These are phyloP conservation scores for Gymnopilus junonius DNA, from an alignment of 768 basidiomycete species.

Conservation along the genomic window DNA sequence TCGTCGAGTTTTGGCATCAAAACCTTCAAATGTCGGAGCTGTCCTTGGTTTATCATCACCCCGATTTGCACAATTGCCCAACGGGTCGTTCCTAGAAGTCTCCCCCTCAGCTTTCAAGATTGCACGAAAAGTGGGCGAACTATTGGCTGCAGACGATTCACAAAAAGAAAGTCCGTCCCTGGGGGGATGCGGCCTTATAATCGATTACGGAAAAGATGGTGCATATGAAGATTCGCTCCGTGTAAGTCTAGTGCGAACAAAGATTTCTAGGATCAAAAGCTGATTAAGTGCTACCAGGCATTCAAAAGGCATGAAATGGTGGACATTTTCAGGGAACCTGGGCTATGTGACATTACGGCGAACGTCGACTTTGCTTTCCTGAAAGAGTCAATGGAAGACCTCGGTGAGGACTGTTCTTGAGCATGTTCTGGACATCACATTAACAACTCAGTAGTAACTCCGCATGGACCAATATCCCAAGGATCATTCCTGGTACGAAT, in stretches of 20 bases:
- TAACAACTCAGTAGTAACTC: conserved; percentile 37
- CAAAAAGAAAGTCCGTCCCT: conserved; percentile 17
- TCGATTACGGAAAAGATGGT: conserved; percentile 87
- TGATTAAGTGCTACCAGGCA: conserved; percentile 53
- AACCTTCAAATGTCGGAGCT: conserved; percentile 52
- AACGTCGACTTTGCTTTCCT: conserved; percentile 96
- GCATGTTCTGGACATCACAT: not conserved
- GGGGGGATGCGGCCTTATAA: conserved; percentile 72
- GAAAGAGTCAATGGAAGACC: conserved; percentile 70
- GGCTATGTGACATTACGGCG: conserved; percentile 91
- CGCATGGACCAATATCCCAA: conserved; percentile 78
- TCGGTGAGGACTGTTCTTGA: conserved; percentile 51
- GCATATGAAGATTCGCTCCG: conserved; percentile 78
- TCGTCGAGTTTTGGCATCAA: conserved; percentile 67
- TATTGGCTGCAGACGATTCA: conserved; percentile 44
- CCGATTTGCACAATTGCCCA: conserved; percentile 69
- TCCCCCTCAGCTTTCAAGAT: conserved; percentile 72
- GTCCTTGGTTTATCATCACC: conserved; percentile 68
- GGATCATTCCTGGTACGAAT: conserved; percentile 76
- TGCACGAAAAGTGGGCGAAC: conserved; percentile 67
- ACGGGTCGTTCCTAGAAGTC: conserved; percentile 81
- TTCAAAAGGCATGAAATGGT: conserved; percentile 89
- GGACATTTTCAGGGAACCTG: conserved; percentile 83
- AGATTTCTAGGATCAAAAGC: not conserved
- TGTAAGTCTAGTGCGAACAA: conserved; percentile 48